Percentiles rank a stretch among this genome's conserved stretches.
Evolutionary conservation across 352 stramenopile genomes (phyloP).

Genomic region (Thalassiosira sp.): DNA sequence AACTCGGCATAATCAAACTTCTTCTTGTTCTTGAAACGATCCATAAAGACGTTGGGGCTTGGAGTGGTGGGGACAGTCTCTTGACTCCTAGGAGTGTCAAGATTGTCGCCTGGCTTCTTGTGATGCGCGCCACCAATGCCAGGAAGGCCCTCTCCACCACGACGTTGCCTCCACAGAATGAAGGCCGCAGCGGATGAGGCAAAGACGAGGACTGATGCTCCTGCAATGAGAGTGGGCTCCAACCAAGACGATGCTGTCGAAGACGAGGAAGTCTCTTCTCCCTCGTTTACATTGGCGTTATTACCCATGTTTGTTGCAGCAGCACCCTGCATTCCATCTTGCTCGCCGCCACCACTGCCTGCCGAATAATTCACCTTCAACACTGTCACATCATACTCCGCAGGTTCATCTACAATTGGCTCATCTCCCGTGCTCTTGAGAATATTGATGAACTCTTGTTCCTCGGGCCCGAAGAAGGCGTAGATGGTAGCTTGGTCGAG

Average conservation of each 20-base stretch:
- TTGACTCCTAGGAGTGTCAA: slow-evolving; percentile 14
- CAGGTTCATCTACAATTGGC: slow-evolving; percentile 22
- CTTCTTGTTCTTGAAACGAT: slow-evolving; percentile 36
- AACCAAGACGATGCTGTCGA: slow-evolving; percentile 10
- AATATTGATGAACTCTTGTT: slow-evolving; percentile 31
- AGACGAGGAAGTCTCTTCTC: not conserved
- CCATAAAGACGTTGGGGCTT: slow-evolving; percentile 24
- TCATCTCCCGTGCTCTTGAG: slow-evolving; percentile 25
- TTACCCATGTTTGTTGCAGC: slow-evolving; percentile 2
- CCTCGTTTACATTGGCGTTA: not conserved
- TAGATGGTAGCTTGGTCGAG: slow-evolving; percentile 36
- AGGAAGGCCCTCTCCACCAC: not conserved
- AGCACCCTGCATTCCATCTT: not conserved
- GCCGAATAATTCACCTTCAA: slow-evolving; percentile 29
- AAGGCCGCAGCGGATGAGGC: slow-evolving; percentile 28
- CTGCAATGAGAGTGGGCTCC: slow-evolving; percentile 26
- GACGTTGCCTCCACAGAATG: slow-evolving; percentile 23
- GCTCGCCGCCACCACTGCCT: not conserved
- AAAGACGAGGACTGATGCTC: slow-evolving; percentile 20
- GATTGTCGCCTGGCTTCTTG: slow-evolving; percentile 5
- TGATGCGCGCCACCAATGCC: too few species aligned
- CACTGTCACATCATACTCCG: slow-evolving; percentile 24
- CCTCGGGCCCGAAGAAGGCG: slow-evolving; percentile 27
- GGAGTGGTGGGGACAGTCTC: slow-evolving; percentile 24
- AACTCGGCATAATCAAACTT: slow-evolving; percentile 50